Conservation (phyloP, 768 basidiomycete genomes). For the Ramaria sp. region DNA sequence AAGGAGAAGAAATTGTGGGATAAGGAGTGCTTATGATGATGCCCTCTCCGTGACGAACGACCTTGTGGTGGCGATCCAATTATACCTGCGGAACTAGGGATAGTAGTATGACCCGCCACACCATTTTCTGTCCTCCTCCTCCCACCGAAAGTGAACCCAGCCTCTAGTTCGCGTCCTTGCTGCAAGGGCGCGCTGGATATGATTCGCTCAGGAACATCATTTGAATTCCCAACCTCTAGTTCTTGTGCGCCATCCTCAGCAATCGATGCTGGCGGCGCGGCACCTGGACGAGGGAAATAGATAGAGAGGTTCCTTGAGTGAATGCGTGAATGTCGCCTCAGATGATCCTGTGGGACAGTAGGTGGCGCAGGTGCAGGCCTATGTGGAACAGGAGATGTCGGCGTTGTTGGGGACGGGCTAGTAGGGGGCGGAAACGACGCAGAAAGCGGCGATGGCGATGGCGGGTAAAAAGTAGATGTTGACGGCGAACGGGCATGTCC, state of each 20-base stretch:
- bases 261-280: slow-evolving; percentile 47
- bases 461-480: slow-evolving; percentile 34
- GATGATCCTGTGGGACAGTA: slow-evolving; percentile 15
- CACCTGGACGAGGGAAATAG: slow-evolving; percentile 79
- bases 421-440: slow-evolving; percentile 26
- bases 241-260: slow-evolving; percentile 59
- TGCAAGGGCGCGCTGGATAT: slow-evolving; percentile 13
- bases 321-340: slow-evolving; percentile 51
- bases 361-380: slow-evolving; percentile 1
- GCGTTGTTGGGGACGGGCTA: slow-evolving; percentile 9
- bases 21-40: slow-evolving; percentile 88
- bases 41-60: slow-evolving; percentile 46
- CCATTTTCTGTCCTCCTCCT: slow-evolving; percentile 22
- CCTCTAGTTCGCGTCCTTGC: slow-evolving; percentile 31
- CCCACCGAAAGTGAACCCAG: slow-evolving; percentile 56
- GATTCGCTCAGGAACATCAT: slow-evolving; percentile 28
- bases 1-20: slow-evolving; percentile 96
- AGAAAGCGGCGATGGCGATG: slow-evolving; percentile 41
- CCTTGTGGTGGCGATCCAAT: background rate
- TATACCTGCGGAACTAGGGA: slow-evolving; percentile 16
- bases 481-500: slow-evolving; percentile 40
- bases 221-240: slow-evolving; percentile 28
- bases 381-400: background rate
- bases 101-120: slow-evolving; percentile 15
- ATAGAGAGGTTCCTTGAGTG: slow-evolving; percentile 89